Evolutionary conservation across 2,329 filamentous ascomycete species (phyloP), one percentile per base, ranked within the genome.

Genomic region (Colletotrichum viniferum): DNA sequence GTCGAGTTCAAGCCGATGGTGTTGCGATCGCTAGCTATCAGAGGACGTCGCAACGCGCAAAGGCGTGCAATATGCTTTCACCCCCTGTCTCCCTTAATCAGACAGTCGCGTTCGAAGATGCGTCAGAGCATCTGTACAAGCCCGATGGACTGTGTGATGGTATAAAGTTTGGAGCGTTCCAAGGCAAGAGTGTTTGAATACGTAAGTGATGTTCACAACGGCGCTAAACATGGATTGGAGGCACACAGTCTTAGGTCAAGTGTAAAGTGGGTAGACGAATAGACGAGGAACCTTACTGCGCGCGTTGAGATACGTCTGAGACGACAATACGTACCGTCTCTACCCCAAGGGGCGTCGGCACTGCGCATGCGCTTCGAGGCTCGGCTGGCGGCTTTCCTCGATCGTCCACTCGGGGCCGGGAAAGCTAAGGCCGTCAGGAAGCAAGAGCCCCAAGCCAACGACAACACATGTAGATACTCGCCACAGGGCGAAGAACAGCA

Each of bases 141-240:
- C 71, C 61, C 60, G 71, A 66, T 26, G 67, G 55, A 69, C 36
- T 34, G 32, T 36, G 24, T 56, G 67, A n/a, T 24, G 38, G 21
- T 43, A 67, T 75, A 73, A 43, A 73, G 73, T 75, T 75, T 75
- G 73, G 56, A 56, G 58, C 21, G n/a, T 75, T 75, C 73, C 73
- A 75, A 75, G 73, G 73, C 69, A 73, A 30, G 13, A 48, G 65
- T 58, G 38, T 34, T 32, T 28, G 63, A 63, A 72, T 68, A 75
- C 73, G 69, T 73, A 75, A 75, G 69, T 52, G 69, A 67, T 72
- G 69, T 48, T 67, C 55, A 30, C 63, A 13, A 26, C 9, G 36
- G 55, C 61, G 72, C 72, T 61, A 71, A 62, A 26, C 68, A 66
- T 43, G 43, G 55, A 71, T 74, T 60, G 71, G 24, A 48, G 16